Base-by-base conservation (phyloP, 2,329 filamentous ascomycete genomes). In the Sordariomycetes sp. region DNA sequence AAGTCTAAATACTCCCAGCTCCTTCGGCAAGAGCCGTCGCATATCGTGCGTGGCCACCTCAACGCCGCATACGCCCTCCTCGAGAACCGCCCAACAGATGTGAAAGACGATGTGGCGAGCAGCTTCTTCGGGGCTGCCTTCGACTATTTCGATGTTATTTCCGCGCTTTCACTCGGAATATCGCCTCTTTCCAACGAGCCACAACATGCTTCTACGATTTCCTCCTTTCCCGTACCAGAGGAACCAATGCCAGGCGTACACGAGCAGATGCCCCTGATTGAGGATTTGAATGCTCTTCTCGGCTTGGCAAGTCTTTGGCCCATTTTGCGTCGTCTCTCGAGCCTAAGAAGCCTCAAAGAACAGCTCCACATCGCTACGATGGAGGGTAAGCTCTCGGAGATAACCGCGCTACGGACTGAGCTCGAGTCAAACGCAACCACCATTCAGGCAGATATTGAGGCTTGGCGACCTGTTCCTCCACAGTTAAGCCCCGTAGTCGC, bases 101-200 rank as follows among this genome's bases (percentile, higher is more conserved):
- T 58, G 24, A 56, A 60, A n/a, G 53, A 59, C 3, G 68, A 70
- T 34, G 63, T 70, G 1, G 74, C 73, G 0, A 63, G 68, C 27
- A 53, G 66, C 27, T 80, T 79, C 41, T 54, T 80, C 3, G 74
- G 78, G 51, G 61, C 74, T 10, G 73, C 74, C 2, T 80, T 79
- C 43, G 67, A 71, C 6, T 79, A 79, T 44, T 79, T 79, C 53
- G 75, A 79, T 47, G 75, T 79, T 16, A 79, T 79, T 36, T 68
- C 74, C 6, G 74, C 75, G 2, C 55, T 80, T 19, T 79, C 75
- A 0, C 65, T 78, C 33, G 73, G 72, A 35, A 75, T 70, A 11
- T 59, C 71, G 5, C 73, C 74, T 3, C 59, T 77, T 10, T 70
- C 70, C 2, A 63, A 57, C 10, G 61, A 66, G 3, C 64, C 69